These are phyloP conservation scores for Cladophialophora exuberans DNA, from an alignment of 2,329 filamentous ascomycete genomes.

Conservation along the genomic window DNA sequence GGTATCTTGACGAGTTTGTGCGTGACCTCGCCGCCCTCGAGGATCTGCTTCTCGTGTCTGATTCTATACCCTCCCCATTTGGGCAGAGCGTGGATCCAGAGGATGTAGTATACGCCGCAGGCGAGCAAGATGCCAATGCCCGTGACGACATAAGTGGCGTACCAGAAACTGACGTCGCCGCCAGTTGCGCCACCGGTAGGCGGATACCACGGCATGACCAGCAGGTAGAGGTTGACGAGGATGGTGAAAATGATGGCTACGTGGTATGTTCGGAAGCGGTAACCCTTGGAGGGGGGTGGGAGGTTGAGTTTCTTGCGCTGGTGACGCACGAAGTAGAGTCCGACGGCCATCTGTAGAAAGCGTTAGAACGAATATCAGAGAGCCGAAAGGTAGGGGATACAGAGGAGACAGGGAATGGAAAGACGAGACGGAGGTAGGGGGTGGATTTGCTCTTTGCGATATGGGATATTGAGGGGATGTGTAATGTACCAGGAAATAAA, in stretches of 20 bases:
- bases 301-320: constrained; percentile 57
- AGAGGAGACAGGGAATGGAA: no score
- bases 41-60: constrained; percentile 57
- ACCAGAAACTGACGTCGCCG: constrained; percentile 74
- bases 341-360: constrained; percentile 61
- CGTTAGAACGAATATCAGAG: no score
- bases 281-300: constrained; percentile 31
- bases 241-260: constrained; percentile 62
- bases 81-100: constrained; percentile 63
- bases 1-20: constrained; percentile 61
- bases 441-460: no score
- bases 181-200: constrained; percentile 62
- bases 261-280: constrained; percentile 62
- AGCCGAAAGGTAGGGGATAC: no score
- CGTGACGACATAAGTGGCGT: constrained; percentile 68
- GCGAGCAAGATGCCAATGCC: constrained; percentile 62
- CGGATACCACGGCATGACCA: constrained; percentile 74
- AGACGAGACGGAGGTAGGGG: no score
- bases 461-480: no score
- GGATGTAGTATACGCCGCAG: constrained; percentile 61
- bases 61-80: constrained; percentile 57
- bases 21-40: constrained; percentile 54
- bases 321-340: constrained; percentile 61
- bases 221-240: constrained; percentile 61
- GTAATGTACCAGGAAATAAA: constrained; percentile 59